phyloP scores from a whole-genome alignment of 768 basidiomycete species.

The Kwoniella heveanensis region DNA sequence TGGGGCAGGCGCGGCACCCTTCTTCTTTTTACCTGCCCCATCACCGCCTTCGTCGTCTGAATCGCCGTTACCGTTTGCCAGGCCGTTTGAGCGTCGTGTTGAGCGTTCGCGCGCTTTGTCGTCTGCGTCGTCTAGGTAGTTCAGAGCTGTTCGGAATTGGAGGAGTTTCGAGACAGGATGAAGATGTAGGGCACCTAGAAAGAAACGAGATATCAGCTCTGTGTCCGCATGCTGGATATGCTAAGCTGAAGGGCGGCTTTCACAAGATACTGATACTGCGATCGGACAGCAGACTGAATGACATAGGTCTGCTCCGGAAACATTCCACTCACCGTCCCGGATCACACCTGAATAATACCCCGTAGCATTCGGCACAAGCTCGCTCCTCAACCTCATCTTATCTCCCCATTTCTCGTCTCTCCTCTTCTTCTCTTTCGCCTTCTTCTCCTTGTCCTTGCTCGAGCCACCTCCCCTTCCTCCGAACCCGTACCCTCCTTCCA shows the following conservation, averaged over 20 bases:
- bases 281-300: no score
- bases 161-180: constrained; percentile 52
- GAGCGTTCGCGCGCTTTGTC: constrained; percentile 25
- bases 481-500: constrained; percentile 41
- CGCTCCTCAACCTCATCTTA: constrained; percentile 51
- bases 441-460: constrained; percentile 33
- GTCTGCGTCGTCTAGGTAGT: constrained; percentile 54
- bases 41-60: constrained; percentile 38
- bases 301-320: no score
- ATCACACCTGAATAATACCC: constrained; percentile 55
- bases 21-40: constrained; percentile 18
- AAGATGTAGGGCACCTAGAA: constrained; percentile 54
- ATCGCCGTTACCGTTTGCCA: constrained; percentile 10
- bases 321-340: constrained; percentile 50
- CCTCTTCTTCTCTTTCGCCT: constrained; percentile 39
- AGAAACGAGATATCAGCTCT: no score
- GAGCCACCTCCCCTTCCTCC: constrained; percentile 29
- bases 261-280: no score
- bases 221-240: no score
- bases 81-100: constrained; percentile 21
- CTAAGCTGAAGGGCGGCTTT: no score
- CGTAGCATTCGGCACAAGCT: constrained; percentile 53
- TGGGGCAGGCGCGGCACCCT: constrained; percentile 22
- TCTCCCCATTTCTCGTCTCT: constrained; percentile 50
- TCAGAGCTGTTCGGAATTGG: constrained; percentile 55